Percentiles rank a stretch among this genome's conserved stretches.
Evolutionary conservation across 352 stramenopile genomes (phyloP).

Genomic region (Blastocystis sp.): DNA sequence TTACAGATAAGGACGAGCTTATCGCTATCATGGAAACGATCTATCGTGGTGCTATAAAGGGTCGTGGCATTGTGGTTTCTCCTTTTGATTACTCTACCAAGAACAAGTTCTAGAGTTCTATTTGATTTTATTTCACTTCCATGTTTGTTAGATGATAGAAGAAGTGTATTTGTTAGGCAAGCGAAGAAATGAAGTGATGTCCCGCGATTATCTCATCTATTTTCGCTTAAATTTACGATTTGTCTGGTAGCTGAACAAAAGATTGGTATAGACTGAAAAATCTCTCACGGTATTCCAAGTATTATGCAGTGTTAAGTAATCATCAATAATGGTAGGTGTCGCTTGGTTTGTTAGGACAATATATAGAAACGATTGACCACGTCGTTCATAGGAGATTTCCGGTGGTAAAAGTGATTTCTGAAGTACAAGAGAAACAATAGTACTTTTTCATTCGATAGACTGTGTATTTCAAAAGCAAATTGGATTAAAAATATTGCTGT

Average conservation of each 20-base stretch:
- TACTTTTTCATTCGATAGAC: constrained; percentile 65
- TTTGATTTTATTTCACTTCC: no score
- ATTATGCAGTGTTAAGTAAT: constrained; percentile 91
- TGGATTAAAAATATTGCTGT: constrained; percentile 99
- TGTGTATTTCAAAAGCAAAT: constrained; percentile 91
- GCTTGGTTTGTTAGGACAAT: constrained; percentile 97
- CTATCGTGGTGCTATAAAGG: constrained; percentile 91
- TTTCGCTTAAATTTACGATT: no score
- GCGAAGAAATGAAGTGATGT: no score
- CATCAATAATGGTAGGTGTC: constrained; percentile 99
- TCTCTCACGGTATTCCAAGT: background rate
- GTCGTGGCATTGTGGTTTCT: constrained; percentile 90
- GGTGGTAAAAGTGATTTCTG: constrained; percentile 98
- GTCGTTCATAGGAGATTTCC: constrained; percentile 98
- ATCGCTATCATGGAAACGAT: constrained; percentile 99
- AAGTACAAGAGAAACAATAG: constrained; percentile 72
- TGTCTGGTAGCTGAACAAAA: constrained; percentile 9
- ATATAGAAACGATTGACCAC: constrained; percentile 95
- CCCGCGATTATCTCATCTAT: no score
- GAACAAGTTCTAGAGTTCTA: constrained; percentile 83
- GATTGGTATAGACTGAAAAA: constrained; percentile 31
- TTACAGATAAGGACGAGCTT: constrained; percentile 93
- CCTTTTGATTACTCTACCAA: constrained; percentile 98
- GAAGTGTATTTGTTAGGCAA: no score
- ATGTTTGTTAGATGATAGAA: no score